phyloP scores from a whole-genome alignment of 148 eudicot genomes.

The Bassia scoparia region DNA sequence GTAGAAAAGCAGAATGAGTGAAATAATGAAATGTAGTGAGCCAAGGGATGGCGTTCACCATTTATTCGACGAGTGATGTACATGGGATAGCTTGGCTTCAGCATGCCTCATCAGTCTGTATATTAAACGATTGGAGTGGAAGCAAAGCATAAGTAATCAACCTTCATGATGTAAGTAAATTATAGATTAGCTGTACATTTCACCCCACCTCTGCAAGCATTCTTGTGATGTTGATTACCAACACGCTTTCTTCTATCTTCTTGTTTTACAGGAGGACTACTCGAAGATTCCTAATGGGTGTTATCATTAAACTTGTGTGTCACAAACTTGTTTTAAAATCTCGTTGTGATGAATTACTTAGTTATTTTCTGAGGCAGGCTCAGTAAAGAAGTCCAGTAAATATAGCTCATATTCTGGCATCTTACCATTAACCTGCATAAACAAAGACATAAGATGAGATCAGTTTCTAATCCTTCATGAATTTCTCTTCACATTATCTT shows the following conservation, averaged over 20 bases:
- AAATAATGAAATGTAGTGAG: conserved; percentile 13
- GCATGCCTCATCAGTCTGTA: conserved; percentile 7
- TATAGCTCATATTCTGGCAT: conserved; percentile 90
- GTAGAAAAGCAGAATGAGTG: background rate
- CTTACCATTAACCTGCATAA: conserved; percentile 79
- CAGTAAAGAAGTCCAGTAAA: conserved; percentile 85
- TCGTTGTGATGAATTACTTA: conserved; percentile 27
- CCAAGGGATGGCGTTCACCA: background rate
- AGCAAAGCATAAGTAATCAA: background rate
- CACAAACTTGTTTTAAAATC: conserved; percentile 5
- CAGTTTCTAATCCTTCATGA: background rate
- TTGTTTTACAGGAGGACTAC: conserved; percentile 16
- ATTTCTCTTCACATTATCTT: background rate
- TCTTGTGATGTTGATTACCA: conserved; percentile 16
- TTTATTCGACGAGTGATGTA: conserved; percentile 25
- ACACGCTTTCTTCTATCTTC: conserved; percentile 8
- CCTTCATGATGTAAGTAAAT: background rate
- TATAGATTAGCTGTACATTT: conserved; percentile 27
- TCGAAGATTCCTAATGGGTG: background rate
- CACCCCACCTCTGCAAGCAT: conserved; percentile 15
- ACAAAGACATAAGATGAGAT: background rate
- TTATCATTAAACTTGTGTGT: background rate
- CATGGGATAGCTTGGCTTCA: conserved; percentile 15
- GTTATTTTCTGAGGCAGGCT: conserved; percentile 42
- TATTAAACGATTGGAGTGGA: conserved; percentile 5